Conservation (phyloP, 495 filamentous ascomycete genomes). For the Pseudomonodictys pantanalensis region DNA sequence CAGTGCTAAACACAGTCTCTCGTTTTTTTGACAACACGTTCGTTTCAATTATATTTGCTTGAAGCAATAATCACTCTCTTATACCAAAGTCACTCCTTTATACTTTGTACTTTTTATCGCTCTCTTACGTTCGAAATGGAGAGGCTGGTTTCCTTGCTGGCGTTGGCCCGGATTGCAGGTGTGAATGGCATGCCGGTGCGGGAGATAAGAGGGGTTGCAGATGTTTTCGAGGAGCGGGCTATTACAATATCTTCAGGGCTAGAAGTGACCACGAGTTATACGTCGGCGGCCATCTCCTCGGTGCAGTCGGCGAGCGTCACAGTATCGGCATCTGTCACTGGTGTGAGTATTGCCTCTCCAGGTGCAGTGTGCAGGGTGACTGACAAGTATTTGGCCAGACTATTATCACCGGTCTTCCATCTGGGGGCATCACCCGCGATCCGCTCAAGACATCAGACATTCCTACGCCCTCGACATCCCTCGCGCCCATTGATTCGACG, state of each 20-base stretch:
- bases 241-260: slow-evolving; percentile 18
- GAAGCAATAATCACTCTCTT: slow-evolving; percentile 13
- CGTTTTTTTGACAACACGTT: slow-evolving; percentile 1
- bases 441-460: slow-evolving; percentile 15
- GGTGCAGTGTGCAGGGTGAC: no score
- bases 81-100: slow-evolving; percentile 10
- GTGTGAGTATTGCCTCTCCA: slow-evolving; percentile 13
- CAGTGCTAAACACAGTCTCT: slow-evolving; percentile 14
- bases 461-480: slow-evolving; percentile 5
- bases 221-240: slow-evolving; percentile 11
- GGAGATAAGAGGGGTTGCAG: not conserved
- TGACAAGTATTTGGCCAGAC: slow-evolving; percentile 12
- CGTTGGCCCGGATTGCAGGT: slow-evolving; percentile 9
- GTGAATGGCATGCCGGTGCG: slow-evolving; percentile 19
- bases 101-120: no score
- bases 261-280: slow-evolving; percentile 28
- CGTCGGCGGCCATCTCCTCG: slow-evolving; percentile 12
- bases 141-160: slow-evolving; percentile 21
- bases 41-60: slow-evolving; percentile 7
- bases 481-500: slow-evolving; percentile 32
- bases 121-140: slow-evolving; percentile 25
- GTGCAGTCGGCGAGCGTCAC: slow-evolving; percentile 26
- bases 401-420: slow-evolving; percentile 25
- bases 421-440: slow-evolving; percentile 10
- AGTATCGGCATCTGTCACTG: slow-evolving; percentile 22